phyloP scores from a whole-genome alignment of 192 early-diverging fungal genomes.

The Coemansia sp. region DNA sequence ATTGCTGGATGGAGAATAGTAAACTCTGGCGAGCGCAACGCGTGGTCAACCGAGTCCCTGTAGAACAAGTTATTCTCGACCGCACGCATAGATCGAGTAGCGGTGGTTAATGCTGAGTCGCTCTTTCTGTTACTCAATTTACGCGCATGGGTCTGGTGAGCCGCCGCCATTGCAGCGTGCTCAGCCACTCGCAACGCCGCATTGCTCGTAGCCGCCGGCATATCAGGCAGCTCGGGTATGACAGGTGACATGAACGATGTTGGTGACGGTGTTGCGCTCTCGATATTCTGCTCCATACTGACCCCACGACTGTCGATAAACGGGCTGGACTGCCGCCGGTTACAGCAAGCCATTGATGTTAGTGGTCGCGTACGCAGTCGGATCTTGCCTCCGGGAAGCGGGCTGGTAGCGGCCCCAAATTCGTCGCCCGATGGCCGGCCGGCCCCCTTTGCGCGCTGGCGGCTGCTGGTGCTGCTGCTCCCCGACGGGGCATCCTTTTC shows the following conservation, averaged over 20 bases:
- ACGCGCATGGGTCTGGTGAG: slow-evolving; percentile 30
- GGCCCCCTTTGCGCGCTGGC: not conserved
- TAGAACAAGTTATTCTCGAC: slow-evolving; percentile 16
- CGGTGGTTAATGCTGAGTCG: slow-evolving; percentile 52
- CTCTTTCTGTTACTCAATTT: slow-evolving; percentile 51
- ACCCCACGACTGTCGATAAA: slow-evolving; percentile 13
- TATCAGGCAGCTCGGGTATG: not conserved
- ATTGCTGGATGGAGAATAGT: slow-evolving; percentile 47
- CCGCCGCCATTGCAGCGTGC: not conserved
- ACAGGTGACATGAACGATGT: slow-evolving; percentile 3
- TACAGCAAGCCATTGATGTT: slow-evolving; percentile 32
- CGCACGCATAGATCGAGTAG: slow-evolving; percentile 39
- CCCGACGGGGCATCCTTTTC: not conserved
- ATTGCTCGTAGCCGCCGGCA: slow-evolving; percentile 4
- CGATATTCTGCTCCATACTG: slow-evolving; percentile 5
- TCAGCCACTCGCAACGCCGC: slow-evolving; percentile 3
- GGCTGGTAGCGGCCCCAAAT: not conserved
- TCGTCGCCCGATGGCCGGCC: slow-evolving; percentile 4
- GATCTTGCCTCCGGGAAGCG: slow-evolving; percentile 29
- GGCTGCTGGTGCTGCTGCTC: slow-evolving; percentile 19
- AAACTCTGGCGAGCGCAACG: slow-evolving; percentile 50
- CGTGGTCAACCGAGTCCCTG: slow-evolving; percentile 41
- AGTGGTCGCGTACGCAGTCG: slow-evolving; percentile 50
- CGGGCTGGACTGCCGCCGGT: slow-evolving; percentile 23
- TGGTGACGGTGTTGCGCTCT: not conserved